phyloP scores from a whole-genome alignment of 352 stramenopile species.

The Phytophthora fragariae region DNA sequence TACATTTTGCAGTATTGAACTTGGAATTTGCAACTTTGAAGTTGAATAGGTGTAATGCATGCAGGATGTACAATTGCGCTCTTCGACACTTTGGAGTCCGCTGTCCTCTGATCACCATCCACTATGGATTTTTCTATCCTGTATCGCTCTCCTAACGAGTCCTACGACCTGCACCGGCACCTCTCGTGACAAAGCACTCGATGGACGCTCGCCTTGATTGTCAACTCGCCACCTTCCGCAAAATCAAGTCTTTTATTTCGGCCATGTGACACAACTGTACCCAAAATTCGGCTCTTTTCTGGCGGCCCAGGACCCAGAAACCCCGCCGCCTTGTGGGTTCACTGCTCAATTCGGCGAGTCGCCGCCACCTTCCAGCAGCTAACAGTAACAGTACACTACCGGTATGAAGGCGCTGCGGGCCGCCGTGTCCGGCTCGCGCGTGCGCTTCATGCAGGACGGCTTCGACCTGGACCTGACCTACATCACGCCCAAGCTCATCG shows the following conservation, averaged over 20 bases:
- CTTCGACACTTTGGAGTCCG: too few species aligned
- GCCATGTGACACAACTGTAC: constrained; percentile 22
- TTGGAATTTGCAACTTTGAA: too few species aligned
- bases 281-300: constrained; percentile 11
- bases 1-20: too few species aligned
- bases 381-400: background rate
- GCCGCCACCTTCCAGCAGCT: background rate
- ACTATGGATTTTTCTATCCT: background rate
- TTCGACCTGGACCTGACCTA: constrained; percentile 90
- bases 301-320: background rate
- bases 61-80: too few species aligned
- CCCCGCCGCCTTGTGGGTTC: constrained; percentile 9
- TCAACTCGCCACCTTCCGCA: background rate
- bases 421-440: constrained; percentile 79
- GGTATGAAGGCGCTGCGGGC: constrained; percentile 79
- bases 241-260: constrained; percentile 2
- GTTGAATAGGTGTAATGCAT: too few species aligned
- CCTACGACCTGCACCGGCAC: too few species aligned
- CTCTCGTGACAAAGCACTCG: background rate
- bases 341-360: constrained; percentile 16
- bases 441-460: constrained; percentile 85
- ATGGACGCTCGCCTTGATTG: background rate
- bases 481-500: constrained; percentile 81
- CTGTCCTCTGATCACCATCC: background rate
- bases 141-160: background rate